Evolutionary conservation across 2,329 filamentous ascomycete species (phyloP).

Genomic region (Lithohypha guttulata): DNA sequence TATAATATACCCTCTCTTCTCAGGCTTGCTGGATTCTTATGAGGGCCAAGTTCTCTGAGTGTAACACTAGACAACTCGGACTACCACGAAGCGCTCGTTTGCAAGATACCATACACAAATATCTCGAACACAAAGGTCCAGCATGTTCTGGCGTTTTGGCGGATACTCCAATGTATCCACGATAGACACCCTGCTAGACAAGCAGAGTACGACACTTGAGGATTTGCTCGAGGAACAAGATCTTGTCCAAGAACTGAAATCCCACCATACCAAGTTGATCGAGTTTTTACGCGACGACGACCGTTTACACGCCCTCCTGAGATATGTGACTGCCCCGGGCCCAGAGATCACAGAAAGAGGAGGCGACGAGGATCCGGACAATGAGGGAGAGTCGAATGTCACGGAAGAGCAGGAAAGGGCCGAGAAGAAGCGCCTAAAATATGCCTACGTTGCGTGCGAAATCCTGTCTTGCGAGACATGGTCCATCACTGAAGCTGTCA

Average conservation of each 20-base stretch:
- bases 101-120: neutral
- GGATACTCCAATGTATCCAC: conserved; percentile 95
- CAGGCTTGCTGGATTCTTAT: no score
- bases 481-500: conserved; percentile 87
- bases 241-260: conserved; percentile 92
- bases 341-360: conserved; percentile 33
- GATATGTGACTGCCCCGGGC: conserved; percentile 77
- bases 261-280: conserved; percentile 94
- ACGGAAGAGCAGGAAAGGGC: conserved; percentile 52
- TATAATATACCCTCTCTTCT: no score
- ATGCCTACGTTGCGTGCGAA: conserved; percentile 87
- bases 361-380: conserved; percentile 41
- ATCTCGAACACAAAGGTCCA: conserved; percentile 31
- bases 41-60: no score
- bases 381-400: conserved; percentile 30
- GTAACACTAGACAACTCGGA: no score
- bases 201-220: conserved; percentile 85
- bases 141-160: conserved; percentile 99
- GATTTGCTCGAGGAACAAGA: conserved; percentile 94
- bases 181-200: conserved; percentile 93
- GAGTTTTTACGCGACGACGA: conserved; percentile 86
- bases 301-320: conserved; percentile 71
- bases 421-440: conserved; percentile 81
- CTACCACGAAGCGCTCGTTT: no score
- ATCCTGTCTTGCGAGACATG: conserved; percentile 91